Evolutionary conservation across 2,329 filamentous ascomycete genomes (phyloP), one percentile per base, ranked within the genome.

Genomic region (Stachybotrys echinatus): DNA sequence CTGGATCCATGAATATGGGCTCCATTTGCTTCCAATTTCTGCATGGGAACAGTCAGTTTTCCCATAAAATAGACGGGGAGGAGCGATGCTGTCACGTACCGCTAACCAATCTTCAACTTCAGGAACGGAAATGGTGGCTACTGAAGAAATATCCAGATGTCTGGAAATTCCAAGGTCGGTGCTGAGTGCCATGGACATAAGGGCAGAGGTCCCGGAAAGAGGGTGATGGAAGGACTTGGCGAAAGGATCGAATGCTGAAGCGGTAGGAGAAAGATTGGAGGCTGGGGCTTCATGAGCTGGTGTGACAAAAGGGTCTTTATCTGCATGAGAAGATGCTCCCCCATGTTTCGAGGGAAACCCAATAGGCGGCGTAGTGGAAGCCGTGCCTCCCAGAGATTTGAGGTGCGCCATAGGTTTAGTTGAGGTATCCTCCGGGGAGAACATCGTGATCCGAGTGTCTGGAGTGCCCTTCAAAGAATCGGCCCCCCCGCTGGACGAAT

Each of bases 391-490:
- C 38, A 72, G 57, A 8, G 63, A 58, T 23, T 69, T 67, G 17
- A 68, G 54, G 18, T 34, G 14, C 27, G 64, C 70, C 17, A 66
- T 65, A 19, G 74, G 73, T 55, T 74, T 75, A 37, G 68, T 65
- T 14, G 75, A 74, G 47, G 66, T 50, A 39, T 81, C 80, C 17
- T 81, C 78, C 0, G 84, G 83, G 4, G 84, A 87, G 61, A 87
- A 86, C 6, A 77, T 69, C 5, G 83, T 84, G 40, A 85, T 56
- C 46, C 77, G 79, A 7, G 84, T 86, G 51, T 85, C 82, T 0
- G 85, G 84, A 6, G 85, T 88, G 17, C 76, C 79, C 56, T 81
- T 76, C 59, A 74, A 76, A 12, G 83, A 85, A 47, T 80, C 79
- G 27, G 73, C 74, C 19, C 70, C 74, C 43, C 74, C 77, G 48